Conservation (phyloP, 768 basidiomycete genomes). For the Boletus tomentosulus region DNA sequence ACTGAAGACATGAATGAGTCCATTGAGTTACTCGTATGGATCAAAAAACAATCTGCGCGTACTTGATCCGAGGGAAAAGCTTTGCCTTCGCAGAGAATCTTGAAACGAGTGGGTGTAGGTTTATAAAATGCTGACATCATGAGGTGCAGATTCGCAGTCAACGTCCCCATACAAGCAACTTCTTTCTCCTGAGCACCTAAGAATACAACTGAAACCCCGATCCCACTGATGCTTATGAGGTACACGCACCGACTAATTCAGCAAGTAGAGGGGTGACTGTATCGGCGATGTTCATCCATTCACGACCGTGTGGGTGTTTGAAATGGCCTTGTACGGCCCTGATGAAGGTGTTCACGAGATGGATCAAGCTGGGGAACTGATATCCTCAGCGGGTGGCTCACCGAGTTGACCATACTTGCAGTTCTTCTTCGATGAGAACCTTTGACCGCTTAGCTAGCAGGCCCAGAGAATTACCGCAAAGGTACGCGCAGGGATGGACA, state of each 20-base stretch:
- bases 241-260: conserved; percentile 69
- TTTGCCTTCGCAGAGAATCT: conserved; percentile 90
- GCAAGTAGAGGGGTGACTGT: conserved; percentile 71
- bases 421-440: conserved; percentile 73
- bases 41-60: conserved; percentile 21
- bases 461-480: conserved; percentile 96
- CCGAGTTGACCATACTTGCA: conserved; percentile 78
- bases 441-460: conserved; percentile 71
- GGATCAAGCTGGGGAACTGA: conserved; percentile 4
- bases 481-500: conserved; percentile 67
- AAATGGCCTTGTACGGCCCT: conserved; percentile 91
- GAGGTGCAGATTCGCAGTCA: conserved; percentile 94
- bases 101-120: conserved; percentile 78
- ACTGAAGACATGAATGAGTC: conserved; percentile 45
- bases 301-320: conserved; percentile 75
- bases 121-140: conserved; percentile 94
- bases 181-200: conserved; percentile 83
- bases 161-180: conserved; percentile 92
- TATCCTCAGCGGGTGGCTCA: conserved; percentile 34
- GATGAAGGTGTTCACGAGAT: conserved; percentile 7
- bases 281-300: conserved; percentile 79
- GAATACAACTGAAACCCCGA: conserved; percentile 18
- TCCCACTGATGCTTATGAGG: conserved; percentile 2
- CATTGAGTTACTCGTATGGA: conserved; percentile 12
- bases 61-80: conserved; percentile 98